These are phyloP conservation scores for Sphagnum fallax DNA, from an alignment of 228 moss, liverwort and hornwort species.

Conservation along the genomic window DNA sequence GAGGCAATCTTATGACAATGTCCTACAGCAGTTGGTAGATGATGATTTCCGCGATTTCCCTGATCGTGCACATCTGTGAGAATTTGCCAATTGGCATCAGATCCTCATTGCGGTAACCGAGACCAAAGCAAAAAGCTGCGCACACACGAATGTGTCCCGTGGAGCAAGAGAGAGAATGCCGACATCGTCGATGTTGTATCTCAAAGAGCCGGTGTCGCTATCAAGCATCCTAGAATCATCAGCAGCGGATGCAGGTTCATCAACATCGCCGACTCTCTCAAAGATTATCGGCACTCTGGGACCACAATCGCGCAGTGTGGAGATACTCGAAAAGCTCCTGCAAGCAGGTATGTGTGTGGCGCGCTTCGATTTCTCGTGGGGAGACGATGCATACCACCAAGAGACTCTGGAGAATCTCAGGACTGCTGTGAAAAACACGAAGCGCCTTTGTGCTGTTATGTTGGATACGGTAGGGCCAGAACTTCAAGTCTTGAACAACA, in stretches of 20 bases:
- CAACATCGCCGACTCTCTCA: conserved; percentile 12
- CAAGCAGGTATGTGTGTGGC: conserved; percentile 49
- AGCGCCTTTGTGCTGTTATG: conserved; percentile 42
- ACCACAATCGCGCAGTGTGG: conserved; percentile 34
- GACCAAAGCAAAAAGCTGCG: too few relatives aligned
- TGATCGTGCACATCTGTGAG: too few relatives aligned
- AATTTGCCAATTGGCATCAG: too few relatives aligned
- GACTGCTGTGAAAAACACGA: conserved; percentile 30
- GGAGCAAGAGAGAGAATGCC: conserved; percentile 18
- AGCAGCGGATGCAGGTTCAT: conserved; percentile 6
- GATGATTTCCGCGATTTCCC: too few relatives aligned
- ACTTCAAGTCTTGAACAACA: conserved; percentile 21
- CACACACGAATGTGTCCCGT: too few relatives aligned
- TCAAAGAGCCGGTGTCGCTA: conserved; percentile 33
- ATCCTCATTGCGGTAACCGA: too few relatives aligned
- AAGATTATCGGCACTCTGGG: conserved; percentile 51
- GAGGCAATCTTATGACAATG: too few relatives aligned
- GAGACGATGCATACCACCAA: conserved; percentile 36
- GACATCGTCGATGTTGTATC: conserved; percentile 25
- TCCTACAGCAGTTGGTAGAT: too few relatives aligned
- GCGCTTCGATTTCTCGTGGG: conserved; percentile 43
- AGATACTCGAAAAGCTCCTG: conserved; percentile 18
- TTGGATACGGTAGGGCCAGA: conserved; percentile 39
- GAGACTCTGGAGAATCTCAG: conserved; percentile 42
- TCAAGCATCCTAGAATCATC: conserved; percentile 41